Evolutionary conservation across 2,329 filamentous ascomycete genomes (phyloP), one percentile per base, ranked within the genome.

Genomic region (Cladorrhinum sp.): DNA sequence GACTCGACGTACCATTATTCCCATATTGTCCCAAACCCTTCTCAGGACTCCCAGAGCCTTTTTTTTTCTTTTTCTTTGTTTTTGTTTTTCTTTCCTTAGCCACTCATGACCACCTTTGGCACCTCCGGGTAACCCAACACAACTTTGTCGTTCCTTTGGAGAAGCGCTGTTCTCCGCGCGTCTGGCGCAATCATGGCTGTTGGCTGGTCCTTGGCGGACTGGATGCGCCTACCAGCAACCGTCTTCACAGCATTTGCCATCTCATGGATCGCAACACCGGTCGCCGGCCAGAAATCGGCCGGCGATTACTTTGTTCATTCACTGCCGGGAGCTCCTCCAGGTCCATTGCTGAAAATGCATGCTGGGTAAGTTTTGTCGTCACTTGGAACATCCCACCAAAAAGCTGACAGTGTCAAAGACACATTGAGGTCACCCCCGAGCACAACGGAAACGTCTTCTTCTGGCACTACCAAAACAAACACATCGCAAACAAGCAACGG

Each of bases 391-490:
- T 3, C 46, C 16, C 42, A 18, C 8, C 16, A 46, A 46, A 46
- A 18, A 46, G 42, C 42, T 18, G 10, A 46, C 42, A 7, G 52
- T 39, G 58, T 67, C 69, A 56, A 67, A 96, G 92, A 58, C 95
- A 99, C 78, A 89, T 99, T 74, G 93, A 98, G 77, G 83, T 99
- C 70, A 90, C 87, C 33, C 85, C 89, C 20, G 87, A 92, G 67
- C 85, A 89, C 73, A 92, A 98, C 73, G 94, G 92, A 68, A 96
- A 98, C 75, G 78, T 99, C 18, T 99, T 98, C 81, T 99, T 99
- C 81, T 99, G 95, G 95, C 91, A 97, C 72, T 97, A 91, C 73
- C 87, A 96, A 73, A 98, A 98, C 73, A 85, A 91, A 68, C 95
- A 99, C 74, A 96, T 99, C 67, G 94, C 92, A 60, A 91, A 98